These are phyloP conservation scores for Neonectria magnoliae DNA, from an alignment of 2,329 filamentous ascomycete species.

Conservation along the genomic window DNA sequence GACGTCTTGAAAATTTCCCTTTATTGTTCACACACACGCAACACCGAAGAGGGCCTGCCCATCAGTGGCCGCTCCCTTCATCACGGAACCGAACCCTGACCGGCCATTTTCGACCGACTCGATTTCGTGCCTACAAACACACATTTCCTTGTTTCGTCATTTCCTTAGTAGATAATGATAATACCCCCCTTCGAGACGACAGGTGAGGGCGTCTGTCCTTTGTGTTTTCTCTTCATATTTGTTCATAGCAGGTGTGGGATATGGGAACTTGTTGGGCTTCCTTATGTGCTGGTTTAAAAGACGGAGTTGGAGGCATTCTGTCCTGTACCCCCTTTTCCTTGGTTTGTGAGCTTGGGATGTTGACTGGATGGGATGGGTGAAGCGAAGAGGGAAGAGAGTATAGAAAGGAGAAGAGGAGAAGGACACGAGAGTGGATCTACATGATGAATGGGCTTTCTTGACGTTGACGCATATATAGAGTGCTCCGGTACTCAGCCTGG, in stretches of 20 bases:
- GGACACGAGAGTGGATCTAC: conserved; percentile 22
- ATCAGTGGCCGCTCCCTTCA: conserved; percentile 26
- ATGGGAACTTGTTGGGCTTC: conserved; percentile 35
- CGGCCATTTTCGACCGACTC: conserved; percentile 21
- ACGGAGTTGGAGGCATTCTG: conserved; percentile 39
- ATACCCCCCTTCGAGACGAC: conserved; percentile 45
- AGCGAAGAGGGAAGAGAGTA: conserved; percentile 17
- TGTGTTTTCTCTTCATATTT: conserved; percentile 31
- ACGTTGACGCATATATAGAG: conserved; percentile 21
- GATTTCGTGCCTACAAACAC: conserved; percentile 30
- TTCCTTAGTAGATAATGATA: conserved; percentile 48
- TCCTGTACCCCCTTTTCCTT: conserved; percentile 33
- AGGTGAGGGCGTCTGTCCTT: conserved; percentile 42
- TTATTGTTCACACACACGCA: conserved; percentile 12
- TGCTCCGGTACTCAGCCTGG: conserved; percentile 6
- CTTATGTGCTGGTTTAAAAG: conserved; percentile 39
- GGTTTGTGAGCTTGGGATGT: conserved; percentile 38
- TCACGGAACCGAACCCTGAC: conserved; percentile 33
- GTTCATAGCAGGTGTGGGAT: conserved; percentile 38
- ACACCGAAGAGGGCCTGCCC: not conserved
- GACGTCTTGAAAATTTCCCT: conserved; percentile 24
- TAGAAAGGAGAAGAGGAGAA: conserved; percentile 11
- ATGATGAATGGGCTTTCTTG: conserved; percentile 27
- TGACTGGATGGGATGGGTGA: conserved; percentile 34
- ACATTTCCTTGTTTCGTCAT: conserved; percentile 21